Base-by-base conservation (phyloP, 345 rosid genomes). In the Eucalyptus globulus region DNA sequence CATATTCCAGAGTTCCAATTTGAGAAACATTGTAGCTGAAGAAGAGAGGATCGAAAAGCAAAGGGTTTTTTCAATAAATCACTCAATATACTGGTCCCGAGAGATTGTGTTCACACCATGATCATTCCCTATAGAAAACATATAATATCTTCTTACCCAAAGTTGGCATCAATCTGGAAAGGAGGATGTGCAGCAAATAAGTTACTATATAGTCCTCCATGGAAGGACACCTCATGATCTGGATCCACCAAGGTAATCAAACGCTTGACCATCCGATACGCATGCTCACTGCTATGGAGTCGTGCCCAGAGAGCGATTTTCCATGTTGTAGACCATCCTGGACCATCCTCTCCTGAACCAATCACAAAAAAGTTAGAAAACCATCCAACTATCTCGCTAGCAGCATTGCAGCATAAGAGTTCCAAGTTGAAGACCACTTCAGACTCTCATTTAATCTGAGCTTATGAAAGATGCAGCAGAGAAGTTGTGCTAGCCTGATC, bases 291-390 rank as follows among this genome's bases (percentile, higher is more conserved):
- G 85, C 94, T 93, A 90, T 89, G 94, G 88, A 98, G 97, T 49
- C 95, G 97, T 80, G 99, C 99, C 99, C 99, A 97, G 62, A 96
- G 87, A 49, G 97, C 95, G 34, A 92, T 94, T 93, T 98, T 98
- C 99, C 99, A 98, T 26, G 94, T 91, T 87, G 95, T 97, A 85
- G 99, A 97, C 99, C 99, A 98, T 83, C 99, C 99, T 45, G 99
- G 98, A 89, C 99, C 99, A 40, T 94, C 96, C 92, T 94, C 98
- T 91, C 99, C 99, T 97, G 95, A 89, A 86, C 22, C 54, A 7
- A 45, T 76, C 83, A 76, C 83, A 76, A 76, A 76, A 76, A 37
- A 1, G 83, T 76, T 21, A 37, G 47, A 76, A 76, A 76, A 76
- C 47, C 47, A 76, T 76, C 43, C 83, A 72, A 72, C 45, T 37